Conservation (phyloP, 495 filamentous ascomycete species). For the Podospora anserina region DNA sequence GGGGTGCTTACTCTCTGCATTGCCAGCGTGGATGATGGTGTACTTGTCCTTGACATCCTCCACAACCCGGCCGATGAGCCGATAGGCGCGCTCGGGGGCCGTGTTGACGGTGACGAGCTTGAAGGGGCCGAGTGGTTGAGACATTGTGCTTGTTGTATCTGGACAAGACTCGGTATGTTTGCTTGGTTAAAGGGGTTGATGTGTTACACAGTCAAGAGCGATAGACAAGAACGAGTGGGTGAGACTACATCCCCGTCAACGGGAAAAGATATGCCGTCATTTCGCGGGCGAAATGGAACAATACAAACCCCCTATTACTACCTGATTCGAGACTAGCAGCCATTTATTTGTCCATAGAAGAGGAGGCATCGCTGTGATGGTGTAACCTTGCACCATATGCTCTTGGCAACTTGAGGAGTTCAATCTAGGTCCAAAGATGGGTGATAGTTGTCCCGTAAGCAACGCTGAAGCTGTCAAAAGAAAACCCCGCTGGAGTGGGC, state of each 20-base stretch:
- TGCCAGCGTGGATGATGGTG: conserved; percentile 56
- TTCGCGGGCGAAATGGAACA: background rate
- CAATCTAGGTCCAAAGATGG: background rate
- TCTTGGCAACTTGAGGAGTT: background rate
- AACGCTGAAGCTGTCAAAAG: background rate
- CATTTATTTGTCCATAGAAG: background rate
- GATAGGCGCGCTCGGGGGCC: conserved; percentile 61
- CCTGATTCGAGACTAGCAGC: background rate
- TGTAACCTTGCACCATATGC: background rate
- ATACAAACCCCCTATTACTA: background rate
- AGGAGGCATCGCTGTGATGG: background rate
- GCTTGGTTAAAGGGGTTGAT: background rate
- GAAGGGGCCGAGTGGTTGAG: conserved; percentile 47
- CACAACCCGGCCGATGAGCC: conserved; percentile 56
- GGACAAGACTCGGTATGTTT: background rate
- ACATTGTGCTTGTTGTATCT: conserved; percentile 6
- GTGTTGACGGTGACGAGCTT: conserved; percentile 67
- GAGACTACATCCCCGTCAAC: background rate
- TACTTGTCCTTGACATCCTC: conserved; percentile 59
- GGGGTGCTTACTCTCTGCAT: conserved; percentile 51
- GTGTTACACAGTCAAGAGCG: background rate
- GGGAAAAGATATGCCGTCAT: conserved; percentile 9
- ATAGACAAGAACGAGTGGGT: background rate
- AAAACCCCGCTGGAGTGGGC: background rate
- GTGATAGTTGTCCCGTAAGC: background rate